Base-by-base conservation (phyloP, 176 grass and related monocot genomes). In the Urochloa ruziziensis region DNA sequence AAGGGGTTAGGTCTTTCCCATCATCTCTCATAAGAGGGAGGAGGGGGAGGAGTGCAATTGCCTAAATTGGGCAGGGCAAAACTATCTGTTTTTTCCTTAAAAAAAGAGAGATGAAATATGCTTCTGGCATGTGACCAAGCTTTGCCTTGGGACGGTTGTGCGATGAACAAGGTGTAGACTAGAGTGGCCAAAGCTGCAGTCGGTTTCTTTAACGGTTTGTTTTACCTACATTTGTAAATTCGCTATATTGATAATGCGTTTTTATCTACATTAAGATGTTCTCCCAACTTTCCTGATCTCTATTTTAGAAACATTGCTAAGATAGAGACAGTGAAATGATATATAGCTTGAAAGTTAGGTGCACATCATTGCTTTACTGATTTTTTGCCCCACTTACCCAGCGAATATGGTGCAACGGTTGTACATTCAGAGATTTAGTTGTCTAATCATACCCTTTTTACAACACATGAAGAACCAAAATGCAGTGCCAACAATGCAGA, bases 1-100 rank as follows among this genome's bases (percentile, higher is more conserved):
- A 71, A 63, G 81, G 72, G 30, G 30, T 40, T 23, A 5, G 24
- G 52, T 89, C 70, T 89, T 81, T 74, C 66, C 57, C 47, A 37
- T 28, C 39, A 67, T 13, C 19, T 9, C 25, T 83, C 76, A 8
- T 42, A 4, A 42, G 42, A 21, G 3, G 47, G 17, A 1, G 3
- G 30, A 47, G 30, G 2, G 7, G 25, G 6, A 62, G 25, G 8
- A 21, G 0, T 6, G 79, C 27, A 40, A 23, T 46, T 81, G 80
- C 52, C 53, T 48, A 2, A 2, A 54, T 44, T 28, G 15, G 51
- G 53, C 13, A 2, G 52, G n/a, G 14, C 61, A 64, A 21, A 49
- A 17, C 69, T 37, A 14, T 21, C 12, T 15, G 21, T 7, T 51
- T 24, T n/a, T 62, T 8, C 12, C 15, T 10, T 62, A 14, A 19